Conservation (phyloP, 2,329 filamentous ascomycete species). For the Paraphaeosphaeria minitans region DNA sequence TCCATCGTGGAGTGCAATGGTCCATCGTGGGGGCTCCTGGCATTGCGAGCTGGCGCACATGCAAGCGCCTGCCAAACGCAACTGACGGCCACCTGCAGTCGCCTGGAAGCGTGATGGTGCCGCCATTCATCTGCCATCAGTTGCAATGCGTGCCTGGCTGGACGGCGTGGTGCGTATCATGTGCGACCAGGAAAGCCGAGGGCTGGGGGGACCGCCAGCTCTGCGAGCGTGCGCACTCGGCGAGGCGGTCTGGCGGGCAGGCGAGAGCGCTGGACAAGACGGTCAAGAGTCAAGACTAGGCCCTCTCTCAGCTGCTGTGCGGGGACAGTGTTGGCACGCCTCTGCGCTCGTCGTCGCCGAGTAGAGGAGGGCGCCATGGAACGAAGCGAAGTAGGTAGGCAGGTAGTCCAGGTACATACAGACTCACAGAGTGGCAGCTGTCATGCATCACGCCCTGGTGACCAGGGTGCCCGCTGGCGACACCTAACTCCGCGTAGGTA, state of each 20-base stretch:
- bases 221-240: constrained; percentile 8
- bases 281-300: neutral
- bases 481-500: neutral
- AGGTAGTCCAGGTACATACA: neutral
- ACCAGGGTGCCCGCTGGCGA: constrained; percentile 6
- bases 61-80: constrained; percentile 2
- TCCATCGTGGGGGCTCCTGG: constrained; percentile 3
- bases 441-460: constrained; percentile 14
- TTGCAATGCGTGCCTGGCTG: constrained; percentile 4
- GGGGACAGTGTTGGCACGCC: constrained; percentile 6
- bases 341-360: neutral
- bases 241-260: constrained; percentile 5
- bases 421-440: constrained; percentile 10
- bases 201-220: neutral
- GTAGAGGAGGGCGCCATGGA: neutral
- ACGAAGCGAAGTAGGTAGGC: no score
- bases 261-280: neutral
- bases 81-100: neutral
- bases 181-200: neutral
- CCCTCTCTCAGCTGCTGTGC: neutral
- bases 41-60: constrained; percentile 10
- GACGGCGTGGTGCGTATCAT: neutral
- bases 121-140: neutral
- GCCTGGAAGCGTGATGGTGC: neutral
- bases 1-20: no score